These are phyloP conservation scores for Vanrija sp. DNA, from an alignment of 1,284 basidiomycete species.

Conservation along the genomic window DNA sequence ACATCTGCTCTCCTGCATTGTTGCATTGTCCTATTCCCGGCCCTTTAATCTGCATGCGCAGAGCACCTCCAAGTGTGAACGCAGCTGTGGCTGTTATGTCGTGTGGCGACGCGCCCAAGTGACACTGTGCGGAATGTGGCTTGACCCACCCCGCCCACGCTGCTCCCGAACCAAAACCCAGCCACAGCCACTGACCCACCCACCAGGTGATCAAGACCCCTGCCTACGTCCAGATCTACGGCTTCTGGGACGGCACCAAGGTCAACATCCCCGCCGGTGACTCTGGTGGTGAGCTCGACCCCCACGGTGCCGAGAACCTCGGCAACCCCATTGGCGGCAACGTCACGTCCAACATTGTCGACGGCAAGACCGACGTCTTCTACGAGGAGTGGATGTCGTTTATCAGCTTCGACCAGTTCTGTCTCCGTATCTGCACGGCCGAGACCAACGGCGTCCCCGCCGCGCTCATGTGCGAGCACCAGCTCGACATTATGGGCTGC, in stretches of 20 bases:
- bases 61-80: too few relatives aligned
- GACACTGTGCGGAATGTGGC: too few relatives aligned
- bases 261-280: constrained; percentile 50
- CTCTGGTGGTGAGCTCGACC: constrained; percentile 50
- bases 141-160: too few relatives aligned
- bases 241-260: constrained; percentile 47
- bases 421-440: constrained; percentile 47
- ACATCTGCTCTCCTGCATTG: too few relatives aligned
- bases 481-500: constrained; percentile 47
- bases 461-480: constrained; percentile 40
- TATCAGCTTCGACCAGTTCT: constrained; percentile 47
- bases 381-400: constrained; percentile 54
- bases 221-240: constrained; percentile 51
- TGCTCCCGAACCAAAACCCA: too few relatives aligned
- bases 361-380: constrained; percentile 51
- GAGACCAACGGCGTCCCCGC: constrained; percentile 30
- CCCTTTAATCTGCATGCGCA: too few relatives aligned
- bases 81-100: too few relatives aligned
- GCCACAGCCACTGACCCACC: neutral
- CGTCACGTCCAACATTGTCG: constrained; percentile 51
- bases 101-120: too few relatives aligned
- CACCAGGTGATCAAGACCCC: constrained; percentile 40
- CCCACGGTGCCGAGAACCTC: constrained; percentile 46
- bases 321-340: constrained; percentile 54
- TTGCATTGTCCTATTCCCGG: too few relatives aligned